Evolutionary conservation across 2,329 filamentous ascomycete genomes (phyloP), one percentile per base, ranked within the genome.

Genomic region (Dactylellina haptotyla): DNA sequence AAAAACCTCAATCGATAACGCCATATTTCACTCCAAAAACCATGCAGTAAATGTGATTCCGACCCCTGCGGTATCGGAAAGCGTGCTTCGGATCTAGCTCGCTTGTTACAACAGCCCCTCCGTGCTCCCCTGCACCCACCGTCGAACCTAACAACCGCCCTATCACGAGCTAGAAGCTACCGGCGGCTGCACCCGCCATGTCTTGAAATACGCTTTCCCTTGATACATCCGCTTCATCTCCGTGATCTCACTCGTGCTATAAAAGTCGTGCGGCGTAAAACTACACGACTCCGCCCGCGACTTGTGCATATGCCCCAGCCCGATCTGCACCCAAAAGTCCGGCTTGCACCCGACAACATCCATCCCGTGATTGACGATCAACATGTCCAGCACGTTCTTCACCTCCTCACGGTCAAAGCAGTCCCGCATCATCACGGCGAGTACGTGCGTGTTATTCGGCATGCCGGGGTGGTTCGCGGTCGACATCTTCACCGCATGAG

Each of bases 301-400:
- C 8, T 26, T 37, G 41, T 74, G 70, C 5, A 65, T 6, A 54
- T 64, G 50, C 12, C 46, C 56, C 1, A 67, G 43, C 9, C 62
- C 48, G 4, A 67, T 6, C n/a, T 57, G 18, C 25, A 25, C 10
- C 8, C 39, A 74, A 14, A 67, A 20, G 34, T 74, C 62, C 10
- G 70, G 62, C 28, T 74, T 74, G 20, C 30, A 41, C 14, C 62
- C 59, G 0, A 2, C 0, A 9, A 62, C 62, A 8, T 45, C 20
- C 5, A 28, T 45, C 16, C 62, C 70, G 16, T 74, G 56, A 10
- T 34, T n/a, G 9, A 26, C 45, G 2, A 67, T 14, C 1, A 74
- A 39, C 9, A 74, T 43, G 4, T 74, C 70, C 2, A 74, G 48
- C 2, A 74, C 56, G 34, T 20, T 14, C 12, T 50, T 30, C 10